These are phyloP conservation scores for Syzygium syzygioides DNA, from an alignment of 441 rosid genomes.

Conservation along the genomic window DNA sequence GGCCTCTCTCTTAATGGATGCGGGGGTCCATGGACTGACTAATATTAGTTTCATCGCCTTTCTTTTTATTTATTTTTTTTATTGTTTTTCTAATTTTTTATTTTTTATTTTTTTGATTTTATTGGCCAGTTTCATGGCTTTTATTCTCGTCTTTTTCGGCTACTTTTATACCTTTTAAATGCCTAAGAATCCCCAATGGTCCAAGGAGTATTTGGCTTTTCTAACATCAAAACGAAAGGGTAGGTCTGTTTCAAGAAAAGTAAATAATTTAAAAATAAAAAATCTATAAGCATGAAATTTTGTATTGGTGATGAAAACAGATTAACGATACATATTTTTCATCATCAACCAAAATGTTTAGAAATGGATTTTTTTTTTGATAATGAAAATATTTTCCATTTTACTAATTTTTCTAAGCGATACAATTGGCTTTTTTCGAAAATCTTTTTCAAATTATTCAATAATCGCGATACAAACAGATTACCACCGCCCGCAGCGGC, in stretches of 20 bases:
- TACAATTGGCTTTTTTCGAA: neutral
- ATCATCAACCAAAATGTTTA: neutral
- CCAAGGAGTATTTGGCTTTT: neutral
- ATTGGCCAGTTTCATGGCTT: neutral
- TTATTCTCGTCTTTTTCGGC: neutral
- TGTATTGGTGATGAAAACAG: accelerated
- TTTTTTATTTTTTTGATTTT: neutral
- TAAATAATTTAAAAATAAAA: neutral
- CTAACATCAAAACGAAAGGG: neutral
- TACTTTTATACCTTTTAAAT: neutral
- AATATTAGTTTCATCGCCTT: neutral
- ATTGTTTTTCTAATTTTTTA: neutral
- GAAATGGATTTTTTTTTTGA: neutral
- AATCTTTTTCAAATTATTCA: neutral
- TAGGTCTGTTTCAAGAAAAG: neutral
- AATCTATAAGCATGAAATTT: neutral
- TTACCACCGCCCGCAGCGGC: too few relatives aligned
- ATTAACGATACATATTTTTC: neutral
- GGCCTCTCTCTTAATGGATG: neutral
- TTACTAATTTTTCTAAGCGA: neutral
- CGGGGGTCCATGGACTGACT: too few relatives aligned
- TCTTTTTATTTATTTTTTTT: neutral
- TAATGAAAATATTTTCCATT: neutral
- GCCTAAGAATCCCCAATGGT: neutral
- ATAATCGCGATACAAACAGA: neutral